Conservation (phyloP, 2,329 filamentous ascomycete genomes). For the Fusarium sp. region DNA sequence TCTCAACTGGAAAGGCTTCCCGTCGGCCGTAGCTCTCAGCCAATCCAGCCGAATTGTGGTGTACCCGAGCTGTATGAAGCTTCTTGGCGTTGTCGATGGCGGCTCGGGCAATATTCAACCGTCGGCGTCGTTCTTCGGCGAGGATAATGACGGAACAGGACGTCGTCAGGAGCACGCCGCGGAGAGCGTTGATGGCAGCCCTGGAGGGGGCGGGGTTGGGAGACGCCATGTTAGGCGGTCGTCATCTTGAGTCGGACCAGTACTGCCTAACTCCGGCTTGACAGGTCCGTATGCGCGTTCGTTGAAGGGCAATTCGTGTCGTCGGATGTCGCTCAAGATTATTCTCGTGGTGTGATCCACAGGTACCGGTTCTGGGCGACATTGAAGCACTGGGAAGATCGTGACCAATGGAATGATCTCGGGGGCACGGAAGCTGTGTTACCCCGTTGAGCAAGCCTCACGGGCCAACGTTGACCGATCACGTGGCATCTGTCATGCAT, state of each 20-base stretch:
- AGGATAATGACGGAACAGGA: constrained; percentile 67
- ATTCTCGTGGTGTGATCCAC: constrained; percentile 39
- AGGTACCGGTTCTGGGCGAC: constrained; percentile 4
- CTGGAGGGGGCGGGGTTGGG: constrained; percentile 64
- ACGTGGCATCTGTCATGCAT: not conserved
- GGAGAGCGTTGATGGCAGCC: constrained; percentile 66
- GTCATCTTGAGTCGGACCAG: constrained; percentile 39
- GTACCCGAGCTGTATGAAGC: constrained; percentile 55
- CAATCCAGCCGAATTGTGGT: constrained; percentile 45
- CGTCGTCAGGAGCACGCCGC: constrained; percentile 66
- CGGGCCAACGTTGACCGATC: not conserved
- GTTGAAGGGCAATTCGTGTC: constrained; percentile 37
- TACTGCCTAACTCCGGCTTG: constrained; percentile 4
- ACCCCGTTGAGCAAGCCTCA: not conserved
- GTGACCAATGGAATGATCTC: constrained; percentile 19
- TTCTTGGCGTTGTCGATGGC: constrained; percentile 66
- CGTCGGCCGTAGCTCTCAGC: constrained; percentile 42
- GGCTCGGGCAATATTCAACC: constrained; percentile 62
- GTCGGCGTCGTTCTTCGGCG: constrained; percentile 67
- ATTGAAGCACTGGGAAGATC: constrained; percentile 13
- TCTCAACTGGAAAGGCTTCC: constrained; percentile 38
- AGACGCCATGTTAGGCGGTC: constrained; percentile 56
- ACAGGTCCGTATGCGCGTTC: constrained; percentile 1
- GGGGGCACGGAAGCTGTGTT: not conserved
- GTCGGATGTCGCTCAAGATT: constrained; percentile 35